Conservation (phyloP, 352 stramenopile species). For the Phytophthora sp. region DNA sequence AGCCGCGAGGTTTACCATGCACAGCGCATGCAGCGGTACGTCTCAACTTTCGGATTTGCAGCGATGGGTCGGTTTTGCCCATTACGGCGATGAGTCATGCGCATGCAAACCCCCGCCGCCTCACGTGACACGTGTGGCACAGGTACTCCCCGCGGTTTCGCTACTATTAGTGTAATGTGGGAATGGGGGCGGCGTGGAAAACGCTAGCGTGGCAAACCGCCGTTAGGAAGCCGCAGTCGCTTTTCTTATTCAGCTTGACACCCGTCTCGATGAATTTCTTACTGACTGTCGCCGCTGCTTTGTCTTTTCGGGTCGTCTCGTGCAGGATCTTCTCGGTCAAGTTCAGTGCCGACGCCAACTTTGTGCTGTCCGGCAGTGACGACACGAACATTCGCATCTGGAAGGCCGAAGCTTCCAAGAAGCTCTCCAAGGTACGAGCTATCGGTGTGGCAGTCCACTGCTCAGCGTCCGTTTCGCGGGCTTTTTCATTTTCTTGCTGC, state of each 20-base stretch:
- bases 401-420: slow-evolving; percentile 96
- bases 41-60: slow-evolving; percentile 8
- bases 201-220: slow-evolving; percentile 4
- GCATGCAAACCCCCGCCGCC: slow-evolving; percentile 9
- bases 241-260: slow-evolving; percentile 25
- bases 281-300: slow-evolving; percentile 3
- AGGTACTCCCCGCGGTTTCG: slow-evolving; percentile 20
- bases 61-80: neutral
- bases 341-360: slow-evolving; percentile 92
- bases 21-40: slow-evolving; percentile 98
- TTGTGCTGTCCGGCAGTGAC: slow-evolving; percentile 98
- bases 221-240: neutral
- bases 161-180: slow-evolving; percentile 13
- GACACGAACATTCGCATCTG: slow-evolving; percentile 99
- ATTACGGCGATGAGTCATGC: slow-evolving; percentile 12
- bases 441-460: neutral
- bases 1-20: slow-evolving; percentile 97
- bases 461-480: slow-evolving; percentile 2
- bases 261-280: slow-evolving; percentile 21
- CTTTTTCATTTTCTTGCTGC: slow-evolving; percentile 21
- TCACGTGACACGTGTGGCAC: slow-evolving; percentile 21
- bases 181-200: slow-evolving; percentile 3
- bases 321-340: slow-evolving; percentile 84
- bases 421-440: slow-evolving; percentile 89
- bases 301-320: slow-evolving; percentile 1